Base-by-base conservation (phyloP, 768 basidiomycete genomes). In the Paxillus ammoniavirescens region DNA sequence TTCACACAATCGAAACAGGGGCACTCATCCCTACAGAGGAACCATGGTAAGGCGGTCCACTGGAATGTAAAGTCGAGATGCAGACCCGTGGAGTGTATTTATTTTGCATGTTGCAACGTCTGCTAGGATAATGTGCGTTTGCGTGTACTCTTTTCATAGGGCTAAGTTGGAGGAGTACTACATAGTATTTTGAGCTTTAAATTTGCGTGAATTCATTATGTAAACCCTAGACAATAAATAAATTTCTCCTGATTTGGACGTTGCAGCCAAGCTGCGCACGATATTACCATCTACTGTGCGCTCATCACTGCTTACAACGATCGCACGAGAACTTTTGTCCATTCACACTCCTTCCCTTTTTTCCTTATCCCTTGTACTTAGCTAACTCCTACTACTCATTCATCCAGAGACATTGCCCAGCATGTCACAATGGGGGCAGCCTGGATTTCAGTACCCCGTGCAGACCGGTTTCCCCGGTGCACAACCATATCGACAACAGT, bases 381-480 rank as follows among this genome's bases (percentile, higher is more conserved):
- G 21, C 26, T 35, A n/a, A 13, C 4, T 17, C 18, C 18, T 37
- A 3, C 37, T 37, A 6, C 28, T 38, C 21, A 31, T 28, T 12
- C 8, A 38, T 38, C 26, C 33, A 14, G 43, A 43, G 49, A 15
- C 23, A 10, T 55, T 15, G 12, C 28, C 28, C 65, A 75, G 62
- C 65, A 91, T 91, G 89, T 82, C 87, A 63, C 88, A 89, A 72
- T 91, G 89, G 87, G 78, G 77, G 49, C 86, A 84, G 68, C 80
- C 78, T 21, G 82, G 83, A 35, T 86, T 75, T 63, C 88, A 91
- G 71, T 86, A 87, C 65, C 84, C 89, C 31, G 74, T 85, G 68
- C 87, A 87, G 59, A 87, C 89, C 3, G 89, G 87, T 13, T 86
- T 80, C 68, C 79, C 73, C 54, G 65, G 64, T 47, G 64, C 62